These are phyloP conservation scores for Serendipita indica DNA, from an alignment of 768 basidiomycete species.

Conservation along the genomic window DNA sequence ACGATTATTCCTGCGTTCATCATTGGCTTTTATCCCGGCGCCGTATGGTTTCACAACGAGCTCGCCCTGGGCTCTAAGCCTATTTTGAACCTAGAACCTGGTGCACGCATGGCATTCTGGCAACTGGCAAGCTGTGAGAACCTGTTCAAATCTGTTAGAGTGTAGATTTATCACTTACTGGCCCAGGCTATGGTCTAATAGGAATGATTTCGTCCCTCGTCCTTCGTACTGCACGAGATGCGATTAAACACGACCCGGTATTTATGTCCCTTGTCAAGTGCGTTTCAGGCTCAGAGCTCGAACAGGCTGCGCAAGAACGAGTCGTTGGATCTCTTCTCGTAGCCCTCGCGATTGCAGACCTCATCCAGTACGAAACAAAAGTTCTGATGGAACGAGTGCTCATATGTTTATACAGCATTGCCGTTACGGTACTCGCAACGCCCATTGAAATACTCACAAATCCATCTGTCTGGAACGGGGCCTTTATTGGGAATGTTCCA, in stretches of 20 bases:
- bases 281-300: neutral
- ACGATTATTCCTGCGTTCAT: constrained; percentile 37
- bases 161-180: neutral
- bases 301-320: constrained; percentile 30
- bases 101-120: constrained; percentile 47
- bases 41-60: constrained; percentile 51
- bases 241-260: constrained; percentile 37
- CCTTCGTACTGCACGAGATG: constrained; percentile 50
- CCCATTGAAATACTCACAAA: constrained; percentile 40
- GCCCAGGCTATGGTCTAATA: constrained; percentile 45
- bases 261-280: constrained; percentile 18
- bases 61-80: constrained; percentile 37
- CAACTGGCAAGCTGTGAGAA: constrained; percentile 51
- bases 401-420: constrained; percentile 31
- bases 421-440: constrained; percentile 39
- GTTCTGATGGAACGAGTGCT: neutral
- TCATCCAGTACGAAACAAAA: neutral
- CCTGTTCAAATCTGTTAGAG: neutral
- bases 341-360: constrained; percentile 51
- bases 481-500: constrained; percentile 67
- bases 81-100: constrained; percentile 27
- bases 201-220: constrained; percentile 51
- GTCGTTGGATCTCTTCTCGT: constrained; percentile 48
- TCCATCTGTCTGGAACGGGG: constrained; percentile 46
- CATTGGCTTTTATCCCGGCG: constrained; percentile 43